These are phyloP conservation scores for Cercophora samala DNA, from an alignment of 495 filamentous ascomycete genomes.

Conservation along the genomic window DNA sequence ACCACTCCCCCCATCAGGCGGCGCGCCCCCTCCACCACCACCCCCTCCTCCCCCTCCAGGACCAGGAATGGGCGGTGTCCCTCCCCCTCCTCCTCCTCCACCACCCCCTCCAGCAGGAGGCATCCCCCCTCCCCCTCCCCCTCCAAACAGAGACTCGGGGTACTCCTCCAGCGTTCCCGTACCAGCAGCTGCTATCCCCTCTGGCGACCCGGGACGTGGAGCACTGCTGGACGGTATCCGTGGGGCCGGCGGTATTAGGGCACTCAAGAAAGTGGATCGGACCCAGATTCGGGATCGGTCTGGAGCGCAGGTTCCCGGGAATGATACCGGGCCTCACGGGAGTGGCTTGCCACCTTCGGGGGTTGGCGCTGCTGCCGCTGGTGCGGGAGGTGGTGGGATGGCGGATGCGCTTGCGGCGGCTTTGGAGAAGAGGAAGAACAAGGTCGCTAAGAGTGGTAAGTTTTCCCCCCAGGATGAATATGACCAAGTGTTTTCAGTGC, in stretches of 20 bases:
- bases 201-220: constrained; percentile 50
- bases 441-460: constrained; percentile 89
- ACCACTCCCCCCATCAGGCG: constrained; percentile 38
- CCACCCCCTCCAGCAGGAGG: constrained; percentile 49
- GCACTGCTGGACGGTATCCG: constrained; percentile 81
- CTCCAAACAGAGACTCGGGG: constrained; percentile 62
- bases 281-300: constrained; percentile 77
- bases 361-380: constrained; percentile 47
- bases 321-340: constrained; percentile 54
- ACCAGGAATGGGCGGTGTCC: constrained; percentile 33
- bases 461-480: no score
- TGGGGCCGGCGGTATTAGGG: constrained; percentile 65
- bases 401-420: constrained; percentile 78
- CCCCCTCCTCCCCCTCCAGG: constrained; percentile 38
- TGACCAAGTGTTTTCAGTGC: no score
- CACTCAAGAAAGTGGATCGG: constrained; percentile 77
- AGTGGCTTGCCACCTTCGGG: constrained; percentile 51
- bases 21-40: constrained; percentile 38
- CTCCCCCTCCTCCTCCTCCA: constrained; percentile 53
- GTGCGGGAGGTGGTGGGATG: constrained; percentile 57
- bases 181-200: constrained; percentile 50
- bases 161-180: constrained; percentile 55
- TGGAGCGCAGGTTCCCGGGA: constrained; percentile 55
- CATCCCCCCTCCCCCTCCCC: constrained; percentile 61
- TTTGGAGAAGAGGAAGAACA: constrained; percentile 75